These are phyloP conservation scores for Helianthus annuus DNA, from an alignment of 129 eudicot genomes.

Conservation along the genomic window DNA sequence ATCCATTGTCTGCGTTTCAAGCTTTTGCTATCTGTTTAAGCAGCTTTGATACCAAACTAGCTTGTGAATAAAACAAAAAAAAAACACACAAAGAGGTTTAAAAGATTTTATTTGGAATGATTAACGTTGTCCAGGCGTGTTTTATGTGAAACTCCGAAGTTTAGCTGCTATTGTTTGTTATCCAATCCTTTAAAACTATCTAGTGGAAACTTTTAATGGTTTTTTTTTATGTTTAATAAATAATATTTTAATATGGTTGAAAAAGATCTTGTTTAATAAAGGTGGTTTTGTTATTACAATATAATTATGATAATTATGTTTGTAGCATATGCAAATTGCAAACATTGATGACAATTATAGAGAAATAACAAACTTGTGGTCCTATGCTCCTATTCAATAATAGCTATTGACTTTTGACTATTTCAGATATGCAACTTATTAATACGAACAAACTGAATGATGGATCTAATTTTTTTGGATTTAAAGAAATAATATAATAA, in stretches of 20 bases:
- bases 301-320: not conserved
- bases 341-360: not conserved
- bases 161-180: conserved; percentile 12
- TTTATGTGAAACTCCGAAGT: conserved; percentile 19
- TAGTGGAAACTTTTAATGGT: conserved; percentile 7
- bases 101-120: conserved; percentile 17
- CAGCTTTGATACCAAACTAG: conserved; percentile 80
- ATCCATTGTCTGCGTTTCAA: conserved; percentile 76
- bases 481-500: not conserved
- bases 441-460: not conserved
- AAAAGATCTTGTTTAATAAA: no score
- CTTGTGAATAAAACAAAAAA: conserved; percentile 61
- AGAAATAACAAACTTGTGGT: not conserved
- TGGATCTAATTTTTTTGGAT: not conserved
- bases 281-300: no score
- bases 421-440: not conserved
- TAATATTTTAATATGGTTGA: no score
- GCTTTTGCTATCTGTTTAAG: conserved; percentile 80
- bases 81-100: not conserved
- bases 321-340: not conserved
- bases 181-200: conserved; percentile 17
- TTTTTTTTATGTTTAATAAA: not conserved
- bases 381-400: not conserved
- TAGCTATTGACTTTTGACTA: not conserved
- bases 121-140: conserved; percentile 6